A percentile compares a stretch with the other conserved stretches of the same genome.
Conservation (phyloP, 805 yeast genomes). For the Tetrapisispora pingtungensis region DNA sequence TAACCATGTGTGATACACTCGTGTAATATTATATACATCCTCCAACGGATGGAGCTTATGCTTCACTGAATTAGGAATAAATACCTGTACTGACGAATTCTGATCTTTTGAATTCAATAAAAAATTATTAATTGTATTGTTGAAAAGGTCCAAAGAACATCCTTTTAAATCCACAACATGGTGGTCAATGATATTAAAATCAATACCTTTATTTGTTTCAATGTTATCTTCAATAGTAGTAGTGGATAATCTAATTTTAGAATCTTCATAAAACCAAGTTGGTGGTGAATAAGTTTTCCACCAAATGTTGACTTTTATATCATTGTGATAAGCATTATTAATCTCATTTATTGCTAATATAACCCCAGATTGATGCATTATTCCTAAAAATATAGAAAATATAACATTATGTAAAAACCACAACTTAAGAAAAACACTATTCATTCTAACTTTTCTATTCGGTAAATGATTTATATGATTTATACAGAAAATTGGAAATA, state of each 20-base stretch:
- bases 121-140: constrained; percentile 13
- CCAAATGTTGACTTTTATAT: constrained; percentile 48
- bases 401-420: constrained; percentile 61
- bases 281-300: constrained; percentile 97
- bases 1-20: constrained; percentile 30
- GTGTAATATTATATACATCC: constrained; percentile 6
- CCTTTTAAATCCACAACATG: constrained; percentile 41
- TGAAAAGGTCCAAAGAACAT: constrained; percentile 24
- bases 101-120: not conserved
- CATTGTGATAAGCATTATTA: constrained; percentile 4
- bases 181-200: constrained; percentile 9
- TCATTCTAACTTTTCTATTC: constrained; percentile 8
- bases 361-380: constrained; percentile 85
- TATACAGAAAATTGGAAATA: constrained; percentile 58
- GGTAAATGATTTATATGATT: constrained; percentile 22
- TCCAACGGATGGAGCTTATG: constrained; percentile 14
- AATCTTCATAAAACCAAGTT: constrained; percentile 54
- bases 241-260: constrained; percentile 16
- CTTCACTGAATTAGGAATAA: constrained; percentile 2
- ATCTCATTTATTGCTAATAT: constrained; percentile 44
- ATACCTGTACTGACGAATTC: constrained; percentile 1
- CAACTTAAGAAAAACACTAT: constrained; percentile 3
- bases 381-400: constrained; percentile 61
- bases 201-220: constrained; percentile 12
- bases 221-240: constrained; percentile 13